phyloP scores from a whole-genome alignment of 2,329 filamentous ascomycete genomes.

The Berkeleyomyces basicola region DNA sequence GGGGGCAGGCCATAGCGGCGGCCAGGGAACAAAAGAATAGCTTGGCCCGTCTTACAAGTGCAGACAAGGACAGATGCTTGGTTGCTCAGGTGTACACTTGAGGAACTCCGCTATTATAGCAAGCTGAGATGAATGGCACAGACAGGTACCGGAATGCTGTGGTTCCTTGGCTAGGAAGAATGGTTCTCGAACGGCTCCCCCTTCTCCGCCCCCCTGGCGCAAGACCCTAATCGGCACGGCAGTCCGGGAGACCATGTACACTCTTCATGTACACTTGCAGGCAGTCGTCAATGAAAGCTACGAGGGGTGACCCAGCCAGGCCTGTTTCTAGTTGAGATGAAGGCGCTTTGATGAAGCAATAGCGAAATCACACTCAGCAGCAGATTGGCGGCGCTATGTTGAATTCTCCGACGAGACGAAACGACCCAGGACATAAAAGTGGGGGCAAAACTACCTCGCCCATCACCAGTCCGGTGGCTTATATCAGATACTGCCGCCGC shows the following conservation, averaged over 20 bases:
- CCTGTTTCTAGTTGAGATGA: constrained; percentile 3
- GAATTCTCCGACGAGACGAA: constrained; percentile 7
- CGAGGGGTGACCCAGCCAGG: background rate
- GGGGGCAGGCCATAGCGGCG: background rate
- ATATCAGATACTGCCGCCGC: background rate
- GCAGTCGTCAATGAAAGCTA: background rate
- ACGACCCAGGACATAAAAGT: background rate
- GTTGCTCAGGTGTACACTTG: background rate
- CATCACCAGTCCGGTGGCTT: background rate
- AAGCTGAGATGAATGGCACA: background rate
- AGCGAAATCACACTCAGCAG: constrained; percentile 3
- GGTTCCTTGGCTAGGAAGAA: background rate
- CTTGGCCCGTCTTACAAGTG: background rate
- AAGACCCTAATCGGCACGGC: background rate
- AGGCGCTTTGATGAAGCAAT: constrained; percentile 7
- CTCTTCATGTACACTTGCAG: no score
- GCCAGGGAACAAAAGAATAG: background rate
- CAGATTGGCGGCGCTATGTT: background rate
- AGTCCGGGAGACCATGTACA: background rate
- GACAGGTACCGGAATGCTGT: background rate
- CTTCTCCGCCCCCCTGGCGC: background rate
- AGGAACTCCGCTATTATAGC: background rate
- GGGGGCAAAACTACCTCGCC: background rate
- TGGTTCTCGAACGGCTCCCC: background rate
- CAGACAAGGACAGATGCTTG: background rate